Evolutionary conservation across 2,329 filamentous ascomycete species (phyloP).

Genomic region (Aulographum hederae): DNA sequence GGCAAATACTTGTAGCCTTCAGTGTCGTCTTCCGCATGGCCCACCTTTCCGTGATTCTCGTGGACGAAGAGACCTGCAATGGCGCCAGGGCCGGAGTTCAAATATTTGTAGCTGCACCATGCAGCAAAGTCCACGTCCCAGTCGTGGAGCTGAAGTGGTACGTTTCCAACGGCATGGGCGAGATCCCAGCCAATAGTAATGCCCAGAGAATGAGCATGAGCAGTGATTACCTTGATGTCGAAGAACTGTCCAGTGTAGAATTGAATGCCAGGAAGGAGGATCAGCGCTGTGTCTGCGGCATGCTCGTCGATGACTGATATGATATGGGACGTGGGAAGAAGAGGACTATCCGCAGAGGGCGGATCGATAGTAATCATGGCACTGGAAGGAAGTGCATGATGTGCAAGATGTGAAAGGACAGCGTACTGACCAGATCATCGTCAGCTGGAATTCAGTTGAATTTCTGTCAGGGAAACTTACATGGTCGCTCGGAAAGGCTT

Average conservation of each 20-base stretch:
- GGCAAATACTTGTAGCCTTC: conserved; percentile 18
- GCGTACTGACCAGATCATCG: conserved; percentile 44
- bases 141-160: conserved; percentile 60
- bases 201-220: conserved; percentile 51
- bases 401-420: conserved; percentile 60
- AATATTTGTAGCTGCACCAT: conserved; percentile 92
- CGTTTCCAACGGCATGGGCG: conserved; percentile 73
- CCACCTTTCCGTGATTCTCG: conserved; percentile 47
- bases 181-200: conserved; percentile 75
- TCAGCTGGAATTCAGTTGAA: conserved; percentile 5
- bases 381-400: conserved; percentile 47
- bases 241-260: conserved; percentile 86
- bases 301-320: conserved; percentile 57
- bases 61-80: conserved; percentile 74
- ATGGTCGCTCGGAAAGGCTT: conserved; percentile 78
- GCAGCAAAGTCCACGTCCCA: conserved; percentile 85
- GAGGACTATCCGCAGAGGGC: conserved; percentile 31
- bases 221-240: conserved; percentile 65
- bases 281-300: conserved; percentile 50
- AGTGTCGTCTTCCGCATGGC: conserved; percentile 3
- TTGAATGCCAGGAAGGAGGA: conserved; percentile 74
- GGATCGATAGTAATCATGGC: conserved; percentile 57
- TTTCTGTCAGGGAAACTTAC: conserved; percentile 22
- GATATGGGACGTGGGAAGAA: conserved; percentile 53
- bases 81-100: conserved; percentile 68